Conservation (phyloP, 2,329 filamentous ascomycete species). For the Xylaria polymorpha region DNA sequence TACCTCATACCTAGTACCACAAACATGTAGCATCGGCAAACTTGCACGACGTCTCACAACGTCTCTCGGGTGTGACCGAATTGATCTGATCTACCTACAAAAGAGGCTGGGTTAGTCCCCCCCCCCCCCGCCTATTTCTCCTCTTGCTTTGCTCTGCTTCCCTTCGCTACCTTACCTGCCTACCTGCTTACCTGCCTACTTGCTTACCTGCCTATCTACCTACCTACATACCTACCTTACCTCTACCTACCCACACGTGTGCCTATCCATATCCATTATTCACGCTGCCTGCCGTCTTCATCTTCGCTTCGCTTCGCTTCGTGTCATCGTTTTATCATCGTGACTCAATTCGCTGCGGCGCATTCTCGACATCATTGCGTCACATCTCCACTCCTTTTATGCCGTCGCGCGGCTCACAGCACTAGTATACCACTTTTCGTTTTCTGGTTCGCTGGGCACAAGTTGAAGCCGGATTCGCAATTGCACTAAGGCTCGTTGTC, state of each 20-base stretch:
- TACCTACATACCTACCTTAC: no score
- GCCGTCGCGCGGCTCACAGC: background rate
- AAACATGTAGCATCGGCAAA: background rate
- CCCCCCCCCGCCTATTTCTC: constrained; percentile 4
- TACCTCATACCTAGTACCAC: background rate
- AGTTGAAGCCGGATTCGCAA: background rate
- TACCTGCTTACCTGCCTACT: no score
- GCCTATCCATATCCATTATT: background rate
- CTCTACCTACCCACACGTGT: background rate
- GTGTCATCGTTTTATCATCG: constrained; percentile 22
- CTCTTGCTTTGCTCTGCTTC: background rate
- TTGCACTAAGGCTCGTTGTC: background rate
- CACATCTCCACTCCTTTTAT: constrained; percentile 28
- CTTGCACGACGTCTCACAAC: constrained; percentile 4
- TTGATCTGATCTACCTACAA: constrained; percentile 4
- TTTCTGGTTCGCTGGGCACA: constrained; percentile 4
- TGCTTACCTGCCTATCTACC: no score
- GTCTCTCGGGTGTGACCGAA: constrained; percentile 8
- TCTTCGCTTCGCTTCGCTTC: background rate
- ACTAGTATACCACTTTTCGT: constrained; percentile 4
- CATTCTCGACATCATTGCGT: constrained; percentile 18
- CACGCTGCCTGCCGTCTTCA: background rate
- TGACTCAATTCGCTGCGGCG: constrained; percentile 22
- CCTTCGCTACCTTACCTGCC: background rate
- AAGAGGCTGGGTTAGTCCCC: constrained; percentile 17